Evolutionary conservation across 1,284 basidiomycete genomes (phyloP).

Genomic region (Apiotrichum sp.): DNA sequence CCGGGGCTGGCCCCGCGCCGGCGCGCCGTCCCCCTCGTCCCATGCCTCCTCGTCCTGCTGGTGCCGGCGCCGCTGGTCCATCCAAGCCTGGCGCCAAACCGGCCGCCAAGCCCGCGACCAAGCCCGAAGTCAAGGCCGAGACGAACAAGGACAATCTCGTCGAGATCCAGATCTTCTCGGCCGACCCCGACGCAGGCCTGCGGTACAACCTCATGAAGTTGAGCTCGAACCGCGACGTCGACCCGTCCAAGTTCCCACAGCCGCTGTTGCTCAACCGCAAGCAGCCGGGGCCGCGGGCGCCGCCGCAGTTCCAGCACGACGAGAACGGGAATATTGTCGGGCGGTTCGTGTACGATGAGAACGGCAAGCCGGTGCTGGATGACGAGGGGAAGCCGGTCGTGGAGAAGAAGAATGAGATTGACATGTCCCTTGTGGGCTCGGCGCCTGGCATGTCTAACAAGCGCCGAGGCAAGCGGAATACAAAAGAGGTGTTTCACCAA

Average conservation of each 20-base stretch:
- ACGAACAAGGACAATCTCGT: constrained; percentile 14
- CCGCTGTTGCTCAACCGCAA: constrained; percentile 41
- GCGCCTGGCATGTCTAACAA: constrained; percentile 20
- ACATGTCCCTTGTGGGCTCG: constrained; percentile 34
- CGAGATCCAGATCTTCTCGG: constrained; percentile 39
- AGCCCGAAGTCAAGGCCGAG: constrained; percentile 10
- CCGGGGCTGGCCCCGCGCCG: neutral
- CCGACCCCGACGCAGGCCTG: constrained; percentile 12
- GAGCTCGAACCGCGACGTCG: constrained; percentile 26
- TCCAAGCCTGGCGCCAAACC: neutral
- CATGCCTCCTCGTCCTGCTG: neutral
- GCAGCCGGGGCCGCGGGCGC: constrained; percentile 28
- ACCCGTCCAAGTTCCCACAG: constrained; percentile 26
- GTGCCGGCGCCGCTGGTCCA: neutral
- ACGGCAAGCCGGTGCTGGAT: constrained; percentile 36
- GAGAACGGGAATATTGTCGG: constrained; percentile 35
- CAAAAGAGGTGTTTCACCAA: constrained; percentile 40
- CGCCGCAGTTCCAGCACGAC: constrained; percentile 30
- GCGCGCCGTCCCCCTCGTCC: constrained; percentile 1
- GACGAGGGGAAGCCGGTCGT: constrained; percentile 33
- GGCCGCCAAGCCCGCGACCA: neutral
- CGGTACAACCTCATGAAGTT: constrained; percentile 41
- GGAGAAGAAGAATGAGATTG: constrained; percentile 31
- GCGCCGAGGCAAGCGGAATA: constrained; percentile 21
- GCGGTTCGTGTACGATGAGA: constrained; percentile 34